These are phyloP conservation scores for Verticillium klebahnii DNA, from an alignment of 2,329 filamentous ascomycete genomes.

Conservation along the genomic window DNA sequence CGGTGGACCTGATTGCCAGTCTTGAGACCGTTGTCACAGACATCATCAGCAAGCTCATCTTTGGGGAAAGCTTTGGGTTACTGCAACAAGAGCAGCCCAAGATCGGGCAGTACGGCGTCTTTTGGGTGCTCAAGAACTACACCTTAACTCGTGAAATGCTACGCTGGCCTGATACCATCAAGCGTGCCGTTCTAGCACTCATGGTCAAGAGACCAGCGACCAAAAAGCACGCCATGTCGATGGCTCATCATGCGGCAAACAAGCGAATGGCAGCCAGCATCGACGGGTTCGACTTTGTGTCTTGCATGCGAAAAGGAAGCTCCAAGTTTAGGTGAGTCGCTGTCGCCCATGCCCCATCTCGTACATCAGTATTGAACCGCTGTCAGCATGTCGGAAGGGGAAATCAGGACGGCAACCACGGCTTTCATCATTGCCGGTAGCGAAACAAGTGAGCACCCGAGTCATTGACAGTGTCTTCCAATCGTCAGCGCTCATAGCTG, in stretches of 20 bases:
- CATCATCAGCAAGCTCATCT: constrained; percentile 30
- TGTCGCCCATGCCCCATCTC: background rate
- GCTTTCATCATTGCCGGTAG: background rate
- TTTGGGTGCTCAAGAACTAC: constrained; percentile 12
- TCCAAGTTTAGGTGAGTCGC: background rate
- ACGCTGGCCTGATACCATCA: constrained; percentile 21
- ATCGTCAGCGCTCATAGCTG: background rate
- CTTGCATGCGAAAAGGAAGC: background rate
- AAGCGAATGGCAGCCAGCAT: background rate
- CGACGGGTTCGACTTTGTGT: background rate
- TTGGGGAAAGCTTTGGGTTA: constrained; percentile 28
- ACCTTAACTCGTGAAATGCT: constrained; percentile 20
- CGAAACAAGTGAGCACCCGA: background rate
- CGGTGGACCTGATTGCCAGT: constrained; percentile 15
- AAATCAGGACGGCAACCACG: background rate
- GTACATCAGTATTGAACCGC: background rate
- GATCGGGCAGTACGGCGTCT: constrained; percentile 20
- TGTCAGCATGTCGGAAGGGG: constrained; percentile 8
- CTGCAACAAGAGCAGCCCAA: constrained; percentile 18
- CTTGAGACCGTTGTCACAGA: constrained; percentile 17
- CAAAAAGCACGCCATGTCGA: background rate
- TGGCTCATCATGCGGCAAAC: background rate
- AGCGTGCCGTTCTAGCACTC: constrained; percentile 12
- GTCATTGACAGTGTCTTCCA: background rate
- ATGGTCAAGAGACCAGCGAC: constrained; percentile 10